phyloP scores from a whole-genome alignment of 306 rosid species.

The Pterocarpus macrocarpus region DNA sequence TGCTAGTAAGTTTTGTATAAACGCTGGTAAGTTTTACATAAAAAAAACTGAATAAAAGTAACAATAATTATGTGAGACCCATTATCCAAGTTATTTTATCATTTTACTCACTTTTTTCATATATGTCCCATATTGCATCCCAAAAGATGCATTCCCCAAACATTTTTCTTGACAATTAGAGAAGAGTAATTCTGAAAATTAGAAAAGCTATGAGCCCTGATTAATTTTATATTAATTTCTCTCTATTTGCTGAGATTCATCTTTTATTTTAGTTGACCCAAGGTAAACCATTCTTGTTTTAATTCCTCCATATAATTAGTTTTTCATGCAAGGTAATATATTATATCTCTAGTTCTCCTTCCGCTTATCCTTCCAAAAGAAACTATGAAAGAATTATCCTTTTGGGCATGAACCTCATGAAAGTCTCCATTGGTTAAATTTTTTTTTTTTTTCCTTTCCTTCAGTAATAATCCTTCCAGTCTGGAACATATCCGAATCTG shows the following conservation, averaged over 20 bases:
- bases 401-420: slow-evolving; percentile 86
- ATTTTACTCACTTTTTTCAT: no score
- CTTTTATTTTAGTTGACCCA: neutral
- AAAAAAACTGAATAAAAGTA: no score
- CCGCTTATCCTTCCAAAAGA: slow-evolving; percentile 28
- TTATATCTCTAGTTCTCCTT: slow-evolving; percentile 24
- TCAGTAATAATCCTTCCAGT: slow-evolving; percentile 83
- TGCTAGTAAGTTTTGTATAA: no score
- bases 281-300: slow-evolving; percentile 22
- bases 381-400: slow-evolving; percentile 55
- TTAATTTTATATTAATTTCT: slow-evolving; percentile 32
- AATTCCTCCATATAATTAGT: slow-evolving; percentile 26
- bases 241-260: slow-evolving; percentile 3
- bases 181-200: slow-evolving; percentile 18
- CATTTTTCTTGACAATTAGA: slow-evolving; percentile 27
- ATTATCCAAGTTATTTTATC: no score
- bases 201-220: slow-evolving; percentile 5
- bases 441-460: no score
- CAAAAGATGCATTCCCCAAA: no score
- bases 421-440: slow-evolving; percentile 77
- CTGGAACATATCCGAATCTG: slow-evolving; percentile 87
- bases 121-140: no score
- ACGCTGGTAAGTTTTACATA: no score
- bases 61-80: no score
- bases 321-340: slow-evolving; percentile 12